Conservation (phyloP, 495 filamentous ascomycete genomes). For the Hyaloscypha finlandica region DNA sequence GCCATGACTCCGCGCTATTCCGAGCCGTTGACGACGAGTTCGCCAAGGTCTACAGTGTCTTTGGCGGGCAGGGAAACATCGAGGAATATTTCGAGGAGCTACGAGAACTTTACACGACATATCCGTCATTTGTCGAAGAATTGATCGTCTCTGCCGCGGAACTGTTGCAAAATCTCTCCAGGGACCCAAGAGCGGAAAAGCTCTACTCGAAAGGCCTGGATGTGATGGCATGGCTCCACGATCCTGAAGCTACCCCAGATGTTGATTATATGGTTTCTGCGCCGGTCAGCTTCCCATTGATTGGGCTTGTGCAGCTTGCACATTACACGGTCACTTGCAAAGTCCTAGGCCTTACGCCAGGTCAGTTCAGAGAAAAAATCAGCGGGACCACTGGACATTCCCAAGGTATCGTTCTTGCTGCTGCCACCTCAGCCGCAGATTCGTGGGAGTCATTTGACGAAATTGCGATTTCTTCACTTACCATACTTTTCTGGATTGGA, state of each 20-base stretch:
- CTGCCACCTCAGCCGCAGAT: slow-evolving; percentile 83
- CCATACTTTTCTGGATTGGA: slow-evolving; percentile 99
- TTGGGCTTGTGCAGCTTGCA: slow-evolving; percentile 90
- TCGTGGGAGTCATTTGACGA: slow-evolving; percentile 88
- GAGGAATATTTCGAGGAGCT: slow-evolving; percentile 99
- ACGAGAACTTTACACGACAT: slow-evolving; percentile 84
- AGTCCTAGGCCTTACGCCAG: slow-evolving; percentile 81
- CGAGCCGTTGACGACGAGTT: slow-evolving; percentile 78
- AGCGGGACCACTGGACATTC: slow-evolving; percentile 94
- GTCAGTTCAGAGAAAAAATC: slow-evolving; percentile 77
- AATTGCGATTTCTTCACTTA: slow-evolving; percentile 74
- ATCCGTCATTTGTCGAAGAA: slow-evolving; percentile 85
- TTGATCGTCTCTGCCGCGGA: slow-evolving; percentile 77
- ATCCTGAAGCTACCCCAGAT: slow-evolving; percentile 86
- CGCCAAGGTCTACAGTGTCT: slow-evolving; percentile 85
- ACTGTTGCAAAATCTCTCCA: slow-evolving; percentile 79
- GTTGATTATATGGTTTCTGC: slow-evolving; percentile 95
- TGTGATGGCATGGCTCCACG: slow-evolving; percentile 87
- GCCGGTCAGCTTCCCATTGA: slow-evolving; percentile 94
- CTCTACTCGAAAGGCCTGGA: slow-evolving; percentile 95
- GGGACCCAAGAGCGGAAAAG: slow-evolving; percentile 86
- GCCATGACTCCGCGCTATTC: slow-evolving; percentile 90
- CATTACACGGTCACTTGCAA: slow-evolving; percentile 94
- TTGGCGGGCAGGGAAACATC: slow-evolving; percentile 98
- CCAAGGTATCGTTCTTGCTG: slow-evolving; percentile 91